Base-by-base conservation (phyloP, 306 rosid genomes). In the Glycine latifolia region DNA sequence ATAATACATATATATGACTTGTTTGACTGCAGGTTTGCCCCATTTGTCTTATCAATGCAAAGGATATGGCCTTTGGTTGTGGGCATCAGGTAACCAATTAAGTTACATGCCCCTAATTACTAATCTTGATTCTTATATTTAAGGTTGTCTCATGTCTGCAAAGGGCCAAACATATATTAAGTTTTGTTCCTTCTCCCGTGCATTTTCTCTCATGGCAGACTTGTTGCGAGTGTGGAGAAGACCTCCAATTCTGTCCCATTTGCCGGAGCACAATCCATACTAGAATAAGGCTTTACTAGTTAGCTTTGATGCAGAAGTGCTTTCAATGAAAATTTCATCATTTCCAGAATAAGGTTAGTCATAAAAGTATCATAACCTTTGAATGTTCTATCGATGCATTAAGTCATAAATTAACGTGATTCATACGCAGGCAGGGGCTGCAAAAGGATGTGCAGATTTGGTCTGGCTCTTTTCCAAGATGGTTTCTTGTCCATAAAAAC, bases 31-130 rank as follows among this genome's bases (percentile, higher is more conserved):
- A 92, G 97, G 86, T 85, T 76, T 92, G 98, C 65, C 97, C 97
- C 12, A 85, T 94, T 86, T 94, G 97, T 85, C 87, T 91, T 26
- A 80, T 86, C 17, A 85, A 88, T 83, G 78, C 83, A 10, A 94
- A 94, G 79, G 86, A 94, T 81, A 87, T 94, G 98, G 97, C 97
- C 52, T 92, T 92, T 61, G 95, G 95, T 47, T 92, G 97, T 74
- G 98, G 98, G 4, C 97, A 94, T 89, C 97, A 91, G 97, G 97
- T 94, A 87, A 74, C 69, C 72, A 49, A 41, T 66, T 56, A 33
- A 61, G 78, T n/a, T 26, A 15, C 60, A 31, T 77, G 76, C 79
- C 68, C 46, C 31, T 54, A 58, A 4, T 49, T 54, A 75, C 2
- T 44, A 46, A 54, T 60, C 61, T 78, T 15, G 20, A 48, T 41